Evolutionary conservation across 2,329 filamentous ascomycete species (phyloP), one percentile per base, ranked within the genome.

Genomic region (Aspergillus awamori): DNA sequence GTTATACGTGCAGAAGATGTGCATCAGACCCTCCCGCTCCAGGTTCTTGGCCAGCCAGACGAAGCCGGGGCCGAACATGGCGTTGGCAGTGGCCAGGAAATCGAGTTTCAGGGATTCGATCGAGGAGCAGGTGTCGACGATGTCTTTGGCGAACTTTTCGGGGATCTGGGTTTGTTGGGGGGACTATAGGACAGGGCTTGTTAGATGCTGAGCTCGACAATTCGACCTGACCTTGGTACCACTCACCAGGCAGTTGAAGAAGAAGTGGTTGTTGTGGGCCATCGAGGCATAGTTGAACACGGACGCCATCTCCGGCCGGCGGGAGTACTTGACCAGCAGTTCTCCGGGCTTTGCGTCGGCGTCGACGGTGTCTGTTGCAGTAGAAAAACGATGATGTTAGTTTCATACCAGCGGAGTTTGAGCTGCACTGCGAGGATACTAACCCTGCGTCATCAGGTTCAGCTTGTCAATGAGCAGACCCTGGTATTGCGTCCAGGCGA

Each of bases 51-150:
- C 91, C 63, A 99, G 88, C 95, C 95, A 99, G 74, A 98, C 90
- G 80, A 96, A 98, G 66, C 95, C 95, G 0, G 94, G 93, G 58
- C 94, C 95, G 81, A 99, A 98, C 93, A 98, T 97, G 80, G 88
- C 86, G 67, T 87, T 84, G 61, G 94, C 94, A 43, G 90, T 96
- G 66, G 88, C 82, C 72, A 95, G 78, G 78, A 99, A 88, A 75
- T 95, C 91, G 69, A 84, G 83, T 74, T 88, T 88, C 61, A 99
- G 87, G 30, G 90, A 93, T 66, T 96, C 90, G 69, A 96, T 82
- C 70, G 89, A 92, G 73, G 90, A 89, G 81, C 97, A 98, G 70
- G 87, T 87, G 67, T 81, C 79, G 70, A 86, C 82, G 69, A 98
- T 86, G 59, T 85, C 82, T 60, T 73, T 67, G 69, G 82, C 77